phyloP scores from a whole-genome alignment of 805 yeast genomes.

The Kluyveromyces nonfermentans region DNA sequence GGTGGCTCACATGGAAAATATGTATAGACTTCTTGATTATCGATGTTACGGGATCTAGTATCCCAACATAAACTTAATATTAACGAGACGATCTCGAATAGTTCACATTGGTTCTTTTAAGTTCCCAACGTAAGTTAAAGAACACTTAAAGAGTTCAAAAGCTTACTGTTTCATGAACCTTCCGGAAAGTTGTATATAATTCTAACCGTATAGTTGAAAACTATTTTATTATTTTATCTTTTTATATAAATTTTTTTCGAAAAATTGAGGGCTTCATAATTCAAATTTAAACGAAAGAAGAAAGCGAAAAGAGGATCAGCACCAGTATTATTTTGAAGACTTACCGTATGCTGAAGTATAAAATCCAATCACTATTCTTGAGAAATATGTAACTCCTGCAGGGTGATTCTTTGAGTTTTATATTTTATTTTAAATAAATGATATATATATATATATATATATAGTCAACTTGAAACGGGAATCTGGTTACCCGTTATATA shows the following conservation, averaged over 20 bases:
- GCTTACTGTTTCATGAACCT: neutral
- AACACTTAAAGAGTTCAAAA: neutral
- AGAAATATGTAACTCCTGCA: too few relatives aligned
- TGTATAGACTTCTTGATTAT: conserved; percentile 61
- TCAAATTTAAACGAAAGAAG: too few relatives aligned
- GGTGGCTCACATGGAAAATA: conserved; percentile 60
- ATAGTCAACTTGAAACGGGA: too few relatives aligned
- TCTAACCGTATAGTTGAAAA: too few relatives aligned
- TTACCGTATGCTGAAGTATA: too few relatives aligned
- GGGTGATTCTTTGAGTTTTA: too few relatives aligned
- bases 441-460: too few relatives aligned
- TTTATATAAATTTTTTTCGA: neutral
- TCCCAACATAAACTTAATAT: conserved; percentile 1
- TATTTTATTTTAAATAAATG: too few relatives aligned
- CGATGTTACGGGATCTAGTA: conserved; percentile 13
- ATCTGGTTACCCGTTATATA: neutral
- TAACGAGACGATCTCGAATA: neutral
- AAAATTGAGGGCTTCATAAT: neutral
- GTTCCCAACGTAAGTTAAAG: conserved; percentile 1
- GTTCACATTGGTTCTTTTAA: conserved; percentile 7
- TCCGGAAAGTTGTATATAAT: too few relatives aligned
- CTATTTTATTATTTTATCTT: too few relatives aligned
- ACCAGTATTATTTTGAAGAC: too few relatives aligned
- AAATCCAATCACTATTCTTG: too few relatives aligned
- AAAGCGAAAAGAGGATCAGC: neutral